Base-by-base conservation (phyloP, 2,329 filamentous ascomycete genomes). In the Fusarium nelsonii region DNA sequence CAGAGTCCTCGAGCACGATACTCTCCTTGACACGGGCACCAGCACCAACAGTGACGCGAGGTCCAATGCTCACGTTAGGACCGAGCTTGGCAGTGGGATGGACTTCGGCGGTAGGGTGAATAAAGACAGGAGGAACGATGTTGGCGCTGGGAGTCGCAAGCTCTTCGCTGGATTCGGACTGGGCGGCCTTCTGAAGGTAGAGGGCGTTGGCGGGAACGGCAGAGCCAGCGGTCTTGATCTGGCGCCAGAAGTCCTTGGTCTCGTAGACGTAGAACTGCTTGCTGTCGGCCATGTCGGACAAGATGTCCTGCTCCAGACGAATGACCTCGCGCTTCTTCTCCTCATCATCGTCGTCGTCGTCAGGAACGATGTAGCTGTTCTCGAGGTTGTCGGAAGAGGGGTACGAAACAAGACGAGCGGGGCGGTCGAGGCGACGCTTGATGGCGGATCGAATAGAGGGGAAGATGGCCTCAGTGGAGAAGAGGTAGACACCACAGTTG, bases 161-260 rank as follows among this genome's bases (percentile, higher is more conserved):
- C 83, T 97, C 95, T 40, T 72, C 61, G 39, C 92, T 70, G 43
- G 93, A 72, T 90, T 69, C 89, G 44, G 85, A 87, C 82, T 98
- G 95, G 84, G 91, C 91, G 20, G 96, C 95, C 84, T 97, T 93
- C 79, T 97, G 93, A 56, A 99, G 89, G 82, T 99, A 99, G 34
- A 99, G 88, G 15, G 96, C 96, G 77, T 98, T 98, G 68, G 96
- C 96, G 16, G 96, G 96, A 30, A 99, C 94, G 50, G 96, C 96
- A 8, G 95, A 98, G 63, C 96, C 96, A 63, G 96, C 96, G 3
- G 96, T 97, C 88, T 99, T 99, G 88, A 99, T 98, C 85, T 99
- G 96, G 74, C 96, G 93, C 96, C 96, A 99, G 82, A 99, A 99
- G 80, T 98, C 96, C 84, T 97, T 97, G 71, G 95, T 98, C 84